Evolutionary conservation across 2,329 filamentous ascomycete genomes (phyloP), one percentile per base, ranked within the genome.

Genomic region (Claviceps arundinis): DNA sequence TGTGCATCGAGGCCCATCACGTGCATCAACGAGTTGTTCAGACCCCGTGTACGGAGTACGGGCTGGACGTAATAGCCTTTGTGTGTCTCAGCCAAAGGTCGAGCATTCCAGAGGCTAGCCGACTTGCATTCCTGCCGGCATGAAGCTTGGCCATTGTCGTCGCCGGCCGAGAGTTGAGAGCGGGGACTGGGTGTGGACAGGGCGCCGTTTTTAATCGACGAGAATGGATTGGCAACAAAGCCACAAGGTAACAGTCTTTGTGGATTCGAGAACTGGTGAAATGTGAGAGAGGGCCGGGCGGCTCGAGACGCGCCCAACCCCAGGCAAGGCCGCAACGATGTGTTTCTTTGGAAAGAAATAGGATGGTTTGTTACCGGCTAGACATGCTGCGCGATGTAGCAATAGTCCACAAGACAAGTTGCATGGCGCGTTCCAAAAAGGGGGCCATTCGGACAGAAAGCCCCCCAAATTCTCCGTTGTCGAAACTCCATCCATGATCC

Each of bases 81-180:
- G 66, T 63, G 65, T 68, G 66, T 68, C 65, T 68, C 65, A 66
- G 60, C 55, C 56, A 49, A 49, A 34, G 9, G 50, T 55, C 51
- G 37, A 57, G 53, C 65, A 68, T 68, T 68, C 65, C 65, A 66
- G 55, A 58, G 57, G 55, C 51, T 47, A 53, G 55, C 58, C 54
- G 56, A 54, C 50, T 54, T 43, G 52, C 63, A 65, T 65, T 65
- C 63, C 61, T 55, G 56, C 50, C 52, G 53, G 49, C 52, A 50
- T 42, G 45, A 41, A 34, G 51, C 51, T 49, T 51, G 51, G 54
- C 54, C 64, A 68, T 68, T 68, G 65, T 68, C 60, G 64, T 60
- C 60, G 57, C 58, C 58, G 59, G 56, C 57, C 50, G 62, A 65
- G 65, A 61, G 62, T 57, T 64, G 62, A 11, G 61, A 56, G 50